These are phyloP conservation scores for Eucalyptus decipiens DNA, from an alignment of 345 rosid genomes.

Conservation along the genomic window DNA sequence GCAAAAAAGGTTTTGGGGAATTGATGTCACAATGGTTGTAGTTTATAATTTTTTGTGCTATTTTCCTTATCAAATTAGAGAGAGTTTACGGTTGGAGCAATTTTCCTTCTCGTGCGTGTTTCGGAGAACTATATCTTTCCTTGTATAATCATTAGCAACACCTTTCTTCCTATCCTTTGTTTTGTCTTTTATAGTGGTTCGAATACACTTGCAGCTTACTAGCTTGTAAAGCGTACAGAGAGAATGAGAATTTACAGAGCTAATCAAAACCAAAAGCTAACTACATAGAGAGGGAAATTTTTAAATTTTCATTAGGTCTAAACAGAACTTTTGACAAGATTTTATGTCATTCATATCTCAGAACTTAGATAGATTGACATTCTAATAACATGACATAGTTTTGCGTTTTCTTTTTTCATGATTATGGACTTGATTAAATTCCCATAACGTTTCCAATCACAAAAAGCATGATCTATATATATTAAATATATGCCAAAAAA, in stretches of 20 bases:
- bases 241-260: too few relatives aligned
- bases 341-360: accelerated
- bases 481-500: neutral
- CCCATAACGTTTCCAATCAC: neutral
- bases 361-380: too few relatives aligned
- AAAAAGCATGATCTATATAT: neutral
- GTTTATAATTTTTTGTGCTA: neutral
- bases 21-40: neutral
- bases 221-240: neutral
- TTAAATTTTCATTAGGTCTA: too few relatives aligned
- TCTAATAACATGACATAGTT: too few relatives aligned
- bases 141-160: too few relatives aligned
- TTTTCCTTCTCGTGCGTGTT: neutral
- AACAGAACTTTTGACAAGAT: too few relatives aligned
- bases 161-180: too few relatives aligned
- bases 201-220: neutral
- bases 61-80: neutral
- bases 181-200: neutral
- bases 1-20: neutral
- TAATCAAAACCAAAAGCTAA: too few relatives aligned
- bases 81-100: neutral
- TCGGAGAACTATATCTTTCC: neutral
- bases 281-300: too few relatives aligned
- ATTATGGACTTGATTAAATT: too few relatives aligned
- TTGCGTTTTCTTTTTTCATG: too few relatives aligned